These are phyloP conservation scores for Lanmaoa rubissima DNA, from an alignment of 768 basidiomycete species.

Conservation along the genomic window DNA sequence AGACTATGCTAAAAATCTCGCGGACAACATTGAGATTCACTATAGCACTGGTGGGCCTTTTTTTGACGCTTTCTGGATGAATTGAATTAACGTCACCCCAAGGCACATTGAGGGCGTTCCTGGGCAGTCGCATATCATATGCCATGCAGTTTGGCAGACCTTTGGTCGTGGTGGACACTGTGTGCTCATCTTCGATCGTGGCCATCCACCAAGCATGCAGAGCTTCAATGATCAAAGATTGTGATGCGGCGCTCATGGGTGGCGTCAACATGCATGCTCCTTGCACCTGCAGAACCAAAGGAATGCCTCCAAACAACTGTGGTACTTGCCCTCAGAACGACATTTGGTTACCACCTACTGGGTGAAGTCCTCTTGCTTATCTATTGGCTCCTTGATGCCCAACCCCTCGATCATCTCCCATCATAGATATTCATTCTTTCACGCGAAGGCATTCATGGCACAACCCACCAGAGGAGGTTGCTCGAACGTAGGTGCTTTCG, in stretches of 20 bases:
- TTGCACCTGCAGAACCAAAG: too few relatives aligned
- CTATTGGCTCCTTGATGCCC: too few relatives aligned
- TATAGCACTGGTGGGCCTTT: slow-evolving; percentile 57
- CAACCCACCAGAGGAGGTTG: too few relatives aligned
- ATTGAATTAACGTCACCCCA: not conserved
- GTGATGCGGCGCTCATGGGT: slow-evolving; percentile 67
- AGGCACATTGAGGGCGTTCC: slow-evolving; percentile 66
- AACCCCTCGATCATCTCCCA: too few relatives aligned
- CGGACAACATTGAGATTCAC: slow-evolving; percentile 62
- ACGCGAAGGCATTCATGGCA: too few relatives aligned
- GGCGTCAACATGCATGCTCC: slow-evolving; percentile 79
- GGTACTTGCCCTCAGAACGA: too few relatives aligned
- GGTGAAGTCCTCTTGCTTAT: too few relatives aligned
- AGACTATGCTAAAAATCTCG: slow-evolving; percentile 67
- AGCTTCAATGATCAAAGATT: slow-evolving; percentile 61
- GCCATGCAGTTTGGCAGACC: slow-evolving; percentile 68
- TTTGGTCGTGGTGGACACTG: slow-evolving; percentile 69
- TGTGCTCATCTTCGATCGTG: slow-evolving; percentile 69
- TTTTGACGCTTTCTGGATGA: not conserved
- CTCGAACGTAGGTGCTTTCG: too few relatives aligned
- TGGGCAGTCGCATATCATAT: slow-evolving; percentile 71
- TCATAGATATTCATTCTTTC: too few relatives aligned
- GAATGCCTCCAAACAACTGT: too few relatives aligned
- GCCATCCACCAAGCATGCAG: slow-evolving; percentile 70
- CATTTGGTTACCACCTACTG: too few relatives aligned